phyloP scores from a whole-genome alignment of 2,329 filamentous ascomycete genomes.

The Apiospora malaysiana region DNA sequence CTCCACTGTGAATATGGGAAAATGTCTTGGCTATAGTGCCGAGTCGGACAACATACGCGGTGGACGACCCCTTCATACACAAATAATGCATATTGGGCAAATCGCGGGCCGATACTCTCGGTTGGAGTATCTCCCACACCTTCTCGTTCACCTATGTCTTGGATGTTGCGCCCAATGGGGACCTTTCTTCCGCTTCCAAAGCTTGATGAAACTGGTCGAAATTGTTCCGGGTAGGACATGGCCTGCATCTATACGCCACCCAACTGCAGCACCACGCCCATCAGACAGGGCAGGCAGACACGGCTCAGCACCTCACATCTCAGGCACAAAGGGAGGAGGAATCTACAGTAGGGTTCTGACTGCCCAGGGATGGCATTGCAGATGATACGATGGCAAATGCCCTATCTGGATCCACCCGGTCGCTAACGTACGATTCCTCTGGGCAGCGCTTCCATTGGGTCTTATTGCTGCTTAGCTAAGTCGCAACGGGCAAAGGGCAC shows the following conservation, averaged over 20 bases:
- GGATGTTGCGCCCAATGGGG: neutral
- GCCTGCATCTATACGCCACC: neutral
- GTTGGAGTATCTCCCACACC: neutral
- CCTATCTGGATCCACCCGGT: conserved; percentile 9
- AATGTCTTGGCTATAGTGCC: neutral
- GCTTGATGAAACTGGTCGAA: neutral
- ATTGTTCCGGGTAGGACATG: neutral
- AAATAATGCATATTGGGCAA: neutral
- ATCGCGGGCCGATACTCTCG: neutral
- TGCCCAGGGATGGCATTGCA: neutral
- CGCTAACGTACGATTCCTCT: conserved; percentile 6
- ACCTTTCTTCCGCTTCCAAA: neutral
- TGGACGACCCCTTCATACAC: neutral
- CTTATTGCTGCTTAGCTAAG: neutral
- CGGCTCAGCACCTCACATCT: neutral
- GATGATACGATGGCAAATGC: neutral
- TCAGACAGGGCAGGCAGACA: too few relatives aligned
- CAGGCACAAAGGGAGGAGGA: neutral
- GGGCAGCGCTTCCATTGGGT: neutral
- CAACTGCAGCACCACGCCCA: neutral
- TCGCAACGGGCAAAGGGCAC: neutral
- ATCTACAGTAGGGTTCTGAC: neutral
- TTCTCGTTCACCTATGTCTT: neutral
- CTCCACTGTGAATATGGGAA: neutral
- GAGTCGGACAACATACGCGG: conserved; percentile 14